phyloP scores from a whole-genome alignment of 345 rosid genomes.

The Anacardium occidentale region DNA sequence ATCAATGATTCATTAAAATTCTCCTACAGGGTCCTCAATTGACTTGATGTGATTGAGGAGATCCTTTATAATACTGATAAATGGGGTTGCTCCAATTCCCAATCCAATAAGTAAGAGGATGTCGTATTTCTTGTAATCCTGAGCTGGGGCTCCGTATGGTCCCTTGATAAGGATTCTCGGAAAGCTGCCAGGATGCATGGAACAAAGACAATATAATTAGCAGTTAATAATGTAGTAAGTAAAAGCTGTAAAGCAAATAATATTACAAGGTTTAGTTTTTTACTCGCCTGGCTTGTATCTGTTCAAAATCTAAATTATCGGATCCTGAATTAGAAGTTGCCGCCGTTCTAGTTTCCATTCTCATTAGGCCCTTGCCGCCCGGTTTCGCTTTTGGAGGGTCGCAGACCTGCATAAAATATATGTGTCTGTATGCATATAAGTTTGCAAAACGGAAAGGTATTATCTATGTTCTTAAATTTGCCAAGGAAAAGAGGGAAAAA shows the following conservation, averaged over 20 bases:
- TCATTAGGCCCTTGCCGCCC: conserved; percentile 47
- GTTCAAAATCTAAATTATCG: conserved; percentile 26
- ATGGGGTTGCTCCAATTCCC: conserved; percentile 97
- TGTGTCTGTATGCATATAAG: background rate
- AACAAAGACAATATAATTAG: background rate
- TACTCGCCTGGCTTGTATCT: conserved; percentile 55
- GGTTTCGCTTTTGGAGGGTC: conserved; percentile 46
- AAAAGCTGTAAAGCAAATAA: background rate
- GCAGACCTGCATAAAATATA: conserved; percentile 57
- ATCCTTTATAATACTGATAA: conserved; percentile 90
- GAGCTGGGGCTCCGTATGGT: conserved; percentile 98
- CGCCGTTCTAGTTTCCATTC: conserved; percentile 65
- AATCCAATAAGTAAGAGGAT: conserved; percentile 78
- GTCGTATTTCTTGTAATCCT: conserved; percentile 70
- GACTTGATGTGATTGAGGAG: conserved; percentile 64
- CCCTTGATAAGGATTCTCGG: conserved; percentile 78
- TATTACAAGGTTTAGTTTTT: background rate
- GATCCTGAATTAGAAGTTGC: conserved; percentile 10
- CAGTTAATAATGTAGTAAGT: background rate
- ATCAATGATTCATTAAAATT: too few species aligned
- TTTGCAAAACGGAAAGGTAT: background rate
- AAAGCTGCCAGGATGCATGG: conserved; percentile 42
- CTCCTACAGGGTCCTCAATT: conserved; percentile 33
- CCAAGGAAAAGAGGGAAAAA: too few species aligned
- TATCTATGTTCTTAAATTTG: too few species aligned